Base-by-base conservation (phyloP, 2,329 filamentous ascomycete genomes). In the Apiospora kogelbergensis region DNA sequence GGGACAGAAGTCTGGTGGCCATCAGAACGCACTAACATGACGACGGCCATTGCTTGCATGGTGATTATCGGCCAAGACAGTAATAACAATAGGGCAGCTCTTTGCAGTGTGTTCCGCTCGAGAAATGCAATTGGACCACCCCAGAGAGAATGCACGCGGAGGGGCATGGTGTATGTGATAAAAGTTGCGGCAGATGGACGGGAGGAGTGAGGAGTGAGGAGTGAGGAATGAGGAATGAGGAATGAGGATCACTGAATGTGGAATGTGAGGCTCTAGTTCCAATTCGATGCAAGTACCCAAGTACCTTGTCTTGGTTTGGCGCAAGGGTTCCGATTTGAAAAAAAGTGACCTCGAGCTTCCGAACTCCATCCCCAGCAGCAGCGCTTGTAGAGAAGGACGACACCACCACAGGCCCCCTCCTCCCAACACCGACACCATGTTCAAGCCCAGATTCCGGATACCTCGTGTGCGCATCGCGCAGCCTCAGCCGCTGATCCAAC, bases 371-470 rank as follows among this genome's bases (percentile, higher is more conserved):
- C 53, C 20, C 53, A 33, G 33, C 33, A 33, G 33, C 33, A 60
- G 53, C 53, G 53, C 63, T 65, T 65, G 63, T 44, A 42, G 37
- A 65, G 63, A 24, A 65, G 37, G 63, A 65, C 63, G 63, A 65
- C 63, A 40, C 44, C 24, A 53, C 40, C 33, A 37, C 42, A 7
- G 11, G 11, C 17, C 15, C 42, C 42, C 41, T 42, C 65, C n/a
- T 53, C 66, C 66, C 33, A 48, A 44, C 53, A 60, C 66, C 33
- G 33, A 67, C 76, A 83, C 74, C 71, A 85, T 89, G 87, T 78
- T 89, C 74, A 84, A 85, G 74, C 81, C 86, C 68, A 81, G 84
- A 81, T 81, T 88, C 84, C 83, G 85, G 76, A 81, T 84, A 81
- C 84, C 85, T 70, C 81, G 82, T 73, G 77, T 78, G 70, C 78